phyloP scores from a whole-genome alignment of 2,329 filamentous ascomycete genomes.

The Colletotrichum scovillei region DNA sequence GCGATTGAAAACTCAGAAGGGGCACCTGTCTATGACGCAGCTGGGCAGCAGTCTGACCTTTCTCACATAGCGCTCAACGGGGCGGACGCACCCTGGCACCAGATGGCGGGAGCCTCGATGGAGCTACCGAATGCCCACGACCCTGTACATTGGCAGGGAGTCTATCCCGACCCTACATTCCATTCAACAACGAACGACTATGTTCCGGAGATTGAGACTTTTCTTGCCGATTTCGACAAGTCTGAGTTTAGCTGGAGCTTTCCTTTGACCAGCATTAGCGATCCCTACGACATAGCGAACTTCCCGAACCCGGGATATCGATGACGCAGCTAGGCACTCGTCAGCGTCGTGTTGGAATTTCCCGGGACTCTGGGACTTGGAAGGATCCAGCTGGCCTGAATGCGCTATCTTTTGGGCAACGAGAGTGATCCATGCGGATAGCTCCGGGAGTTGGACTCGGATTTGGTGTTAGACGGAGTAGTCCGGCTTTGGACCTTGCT shows the following conservation, averaged over 20 bases:
- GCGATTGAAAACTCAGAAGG: neutral
- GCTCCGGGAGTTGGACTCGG: neutral
- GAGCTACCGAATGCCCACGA: slow-evolving; percentile 7
- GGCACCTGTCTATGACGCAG: neutral
- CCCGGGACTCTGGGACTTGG: too few relatives aligned
- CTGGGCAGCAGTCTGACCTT: neutral
- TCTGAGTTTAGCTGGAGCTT: slow-evolving; percentile 35
- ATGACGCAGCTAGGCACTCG: neutral
- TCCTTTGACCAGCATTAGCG: slow-evolving; percentile 17
- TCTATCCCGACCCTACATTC: slow-evolving; percentile 8
- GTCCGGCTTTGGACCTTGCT: neutral
- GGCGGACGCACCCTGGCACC: slow-evolving; percentile 17
- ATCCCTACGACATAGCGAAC: slow-evolving; percentile 12
- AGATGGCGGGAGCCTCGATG: slow-evolving; percentile 4
- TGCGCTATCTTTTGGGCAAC: too few relatives aligned
- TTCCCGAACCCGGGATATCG: slow-evolving; percentile 3
- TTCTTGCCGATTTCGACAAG: slow-evolving; percentile 33
- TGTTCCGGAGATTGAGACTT: slow-evolving; percentile 30
- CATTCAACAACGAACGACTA: slow-evolving; percentile 1
- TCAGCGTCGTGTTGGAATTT: neutral
- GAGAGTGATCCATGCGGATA: neutral
- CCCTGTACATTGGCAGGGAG: slow-evolving; percentile 14
- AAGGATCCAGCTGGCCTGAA: neutral
- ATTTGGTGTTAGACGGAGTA: slow-evolving; percentile 8
- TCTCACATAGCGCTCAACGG: slow-evolving; percentile 7